A percentile compares a stretch with the other conserved stretches of the same genome.
Evolutionary conservation across 495 filamentous ascomycete species (phyloP).

Genomic region (Cercophora newfieldiana): DNA sequence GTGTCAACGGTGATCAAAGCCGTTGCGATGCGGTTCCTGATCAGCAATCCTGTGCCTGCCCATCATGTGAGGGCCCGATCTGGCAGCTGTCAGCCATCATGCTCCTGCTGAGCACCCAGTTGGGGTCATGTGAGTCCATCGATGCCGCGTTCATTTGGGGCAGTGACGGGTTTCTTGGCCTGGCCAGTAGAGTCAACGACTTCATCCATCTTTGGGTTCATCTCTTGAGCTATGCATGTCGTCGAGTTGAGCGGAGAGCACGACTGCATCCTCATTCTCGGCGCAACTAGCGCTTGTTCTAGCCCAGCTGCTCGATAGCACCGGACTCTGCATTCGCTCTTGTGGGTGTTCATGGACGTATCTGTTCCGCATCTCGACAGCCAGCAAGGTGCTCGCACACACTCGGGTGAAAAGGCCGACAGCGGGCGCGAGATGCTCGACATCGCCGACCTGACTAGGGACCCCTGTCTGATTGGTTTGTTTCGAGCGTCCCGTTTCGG

Average conservation of each 20-base stretch:
- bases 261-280: constrained; percentile 19
- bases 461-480: constrained; percentile 17
- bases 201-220: background rate
- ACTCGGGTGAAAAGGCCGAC: background rate
- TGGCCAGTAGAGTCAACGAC: background rate
- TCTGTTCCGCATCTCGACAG: background rate
- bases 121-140: constrained; percentile 8
- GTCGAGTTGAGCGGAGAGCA: constrained; percentile 3
- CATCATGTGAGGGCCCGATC: constrained; percentile 15
- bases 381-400: background rate
- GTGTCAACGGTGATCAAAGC: background rate
- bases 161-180: no score
- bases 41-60: constrained; percentile 19
- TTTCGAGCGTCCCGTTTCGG: constrained; percentile 22
- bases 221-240: background rate
- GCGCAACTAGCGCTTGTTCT: constrained; percentile 11
- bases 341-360: no score
- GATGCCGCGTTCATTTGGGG: background rate
- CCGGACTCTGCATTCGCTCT: background rate
- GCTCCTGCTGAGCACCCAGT: background rate
- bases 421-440: constrained; percentile 11
- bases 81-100: background rate
- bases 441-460: constrained; percentile 30
- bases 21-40: constrained; percentile 17
- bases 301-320: background rate